Conservation (phyloP, 2,329 filamentous ascomycete genomes). For the Claviceps quebecensis region DNA sequence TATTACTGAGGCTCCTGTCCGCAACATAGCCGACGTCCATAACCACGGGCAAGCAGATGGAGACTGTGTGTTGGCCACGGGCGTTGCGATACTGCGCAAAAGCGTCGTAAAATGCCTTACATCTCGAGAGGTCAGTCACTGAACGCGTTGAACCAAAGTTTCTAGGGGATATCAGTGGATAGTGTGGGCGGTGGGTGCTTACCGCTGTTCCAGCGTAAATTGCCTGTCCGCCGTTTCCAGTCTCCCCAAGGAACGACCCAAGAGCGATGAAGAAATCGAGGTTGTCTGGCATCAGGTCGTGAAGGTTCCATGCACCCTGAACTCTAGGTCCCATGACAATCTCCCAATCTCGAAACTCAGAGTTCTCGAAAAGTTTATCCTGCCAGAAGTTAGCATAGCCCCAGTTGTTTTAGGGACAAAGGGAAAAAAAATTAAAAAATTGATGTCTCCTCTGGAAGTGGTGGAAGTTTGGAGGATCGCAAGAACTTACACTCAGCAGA, state of each 20-base stretch:
- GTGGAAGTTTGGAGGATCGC: not conserved
- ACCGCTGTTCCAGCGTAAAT: conserved; percentile 28
- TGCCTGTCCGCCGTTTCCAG: conserved; percentile 34
- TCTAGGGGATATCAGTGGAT: no score
- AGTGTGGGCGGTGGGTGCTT: not conserved
- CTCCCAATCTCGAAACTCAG: conserved; percentile 22
- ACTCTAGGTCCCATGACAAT: conserved; percentile 21
- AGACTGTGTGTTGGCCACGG: conserved; percentile 13
- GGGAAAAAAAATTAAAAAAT: not conserved
- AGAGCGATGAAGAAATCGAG: conserved; percentile 31
- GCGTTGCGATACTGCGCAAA: conserved; percentile 20
- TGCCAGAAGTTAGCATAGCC: not conserved
- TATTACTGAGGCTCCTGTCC: conserved; percentile 4
- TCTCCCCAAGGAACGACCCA: conserved; percentile 24
- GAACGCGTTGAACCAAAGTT: no score
- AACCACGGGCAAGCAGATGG: conserved; percentile 10
- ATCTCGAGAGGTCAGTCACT: not conserved
- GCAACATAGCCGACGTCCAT: conserved; percentile 12
- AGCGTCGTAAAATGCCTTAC: conserved; percentile 28
- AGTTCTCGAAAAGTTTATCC: conserved; percentile 20
- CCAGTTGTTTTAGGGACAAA: not conserved
- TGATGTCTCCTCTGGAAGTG: no score
- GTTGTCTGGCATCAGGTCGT: conserved; percentile 13
- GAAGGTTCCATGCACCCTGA: conserved; percentile 26
- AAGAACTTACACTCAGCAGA: conserved; percentile 17